Evolutionary conservation across 1,139 yeast genomes (phyloP).

Genomic region (Meyerozyma sp.): DNA sequence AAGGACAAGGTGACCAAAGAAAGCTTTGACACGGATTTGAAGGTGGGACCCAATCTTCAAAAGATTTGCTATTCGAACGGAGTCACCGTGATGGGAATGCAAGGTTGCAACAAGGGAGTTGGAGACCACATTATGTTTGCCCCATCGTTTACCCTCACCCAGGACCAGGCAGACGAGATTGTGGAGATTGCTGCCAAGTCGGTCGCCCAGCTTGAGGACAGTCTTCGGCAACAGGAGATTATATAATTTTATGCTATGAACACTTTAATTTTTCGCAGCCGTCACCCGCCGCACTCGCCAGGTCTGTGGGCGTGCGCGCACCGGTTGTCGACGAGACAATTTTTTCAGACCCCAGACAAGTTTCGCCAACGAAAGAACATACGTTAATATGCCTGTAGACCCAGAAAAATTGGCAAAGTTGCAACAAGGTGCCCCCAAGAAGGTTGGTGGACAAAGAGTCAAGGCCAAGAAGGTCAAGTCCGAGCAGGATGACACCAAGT

Average conservation of each 20-base stretch:
- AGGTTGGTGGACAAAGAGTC: constrained; percentile 88
- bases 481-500: constrained; percentile 84
- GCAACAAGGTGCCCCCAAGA: constrained; percentile 69
- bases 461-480: constrained; percentile 66
- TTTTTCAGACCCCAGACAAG: constrained; percentile 1
- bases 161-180: constrained; percentile 40
- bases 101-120: constrained; percentile 35
- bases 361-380: not conserved
- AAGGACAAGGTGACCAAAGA: constrained; percentile 46
- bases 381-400: constrained; percentile 64
- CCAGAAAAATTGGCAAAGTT: constrained; percentile 84
- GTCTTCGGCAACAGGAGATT: not conserved
- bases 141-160: constrained; percentile 45
- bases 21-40: constrained; percentile 29
- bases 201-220: constrained; percentile 13
- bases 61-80: constrained; percentile 37
- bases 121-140: constrained; percentile 51
- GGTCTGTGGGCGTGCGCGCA: not conserved
- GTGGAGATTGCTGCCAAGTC: constrained; percentile 22
- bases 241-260: too few species aligned
- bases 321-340: constrained; percentile 1
- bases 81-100: constrained; percentile 37
- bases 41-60: constrained; percentile 28
- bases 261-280: not conserved
- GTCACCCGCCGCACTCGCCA: not conserved